Evolutionary conservation across 1,139 yeast species (phyloP).

Genomic region (Sugiyamaella xylanicola): DNA sequence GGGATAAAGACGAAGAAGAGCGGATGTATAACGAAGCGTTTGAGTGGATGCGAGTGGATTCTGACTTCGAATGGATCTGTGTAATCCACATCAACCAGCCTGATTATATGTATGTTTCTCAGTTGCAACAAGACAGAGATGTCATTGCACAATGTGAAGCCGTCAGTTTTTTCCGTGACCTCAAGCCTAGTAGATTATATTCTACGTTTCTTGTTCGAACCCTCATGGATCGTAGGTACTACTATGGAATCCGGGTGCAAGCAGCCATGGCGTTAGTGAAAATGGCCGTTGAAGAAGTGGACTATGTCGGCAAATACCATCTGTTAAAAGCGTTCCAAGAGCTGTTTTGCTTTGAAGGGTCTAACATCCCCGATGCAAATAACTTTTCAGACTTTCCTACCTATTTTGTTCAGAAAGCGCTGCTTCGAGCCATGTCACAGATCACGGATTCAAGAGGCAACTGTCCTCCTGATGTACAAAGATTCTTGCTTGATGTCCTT

Average conservation of each 20-base stretch:
- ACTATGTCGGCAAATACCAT: conserved; percentile 72
- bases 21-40: conserved; percentile 77
- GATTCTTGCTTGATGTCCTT: conserved; percentile 67
- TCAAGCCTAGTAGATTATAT: conserved; percentile 63
- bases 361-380: conserved; percentile 73
- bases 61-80: conserved; percentile 97
- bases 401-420: conserved; percentile 69
- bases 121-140: conserved; percentile 90
- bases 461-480: conserved; percentile 65
- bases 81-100: conserved; percentile 81
- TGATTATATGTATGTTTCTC: conserved; percentile 93
- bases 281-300: conserved; percentile 61
- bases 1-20: conserved; percentile 73
- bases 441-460: conserved; percentile 66
- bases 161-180: conserved; percentile 65
- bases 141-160: conserved; percentile 95
- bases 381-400: conserved; percentile 70
- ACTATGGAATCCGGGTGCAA: conserved; percentile 83
- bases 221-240: conserved; percentile 79
- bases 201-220: conserved; percentile 82
- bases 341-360: conserved; percentile 70
- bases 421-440: conserved; percentile 62
- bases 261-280: conserved; percentile 80
- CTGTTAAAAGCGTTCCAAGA: conserved; percentile 68
- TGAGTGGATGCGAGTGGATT: conserved; percentile 96